Evolutionary conservation across 1,139 yeast genomes (phyloP).

Genomic region (Saccharomyces pastorianus): DNA sequence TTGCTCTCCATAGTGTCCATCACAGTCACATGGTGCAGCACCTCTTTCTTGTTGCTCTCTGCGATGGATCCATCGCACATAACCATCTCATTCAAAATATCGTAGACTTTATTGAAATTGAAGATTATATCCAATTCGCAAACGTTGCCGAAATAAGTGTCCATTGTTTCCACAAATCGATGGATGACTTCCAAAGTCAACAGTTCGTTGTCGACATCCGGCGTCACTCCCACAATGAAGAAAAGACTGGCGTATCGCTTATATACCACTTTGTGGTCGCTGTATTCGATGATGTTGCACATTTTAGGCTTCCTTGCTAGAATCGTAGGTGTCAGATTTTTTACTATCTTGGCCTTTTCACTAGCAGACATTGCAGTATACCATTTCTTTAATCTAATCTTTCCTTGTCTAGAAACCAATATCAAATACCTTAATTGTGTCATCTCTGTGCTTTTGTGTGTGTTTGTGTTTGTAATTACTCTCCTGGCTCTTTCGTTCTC

Average conservation of each 20-base stretch:
- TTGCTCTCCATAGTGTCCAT: slow-evolving; percentile 70
- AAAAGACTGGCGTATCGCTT: slow-evolving; percentile 88
- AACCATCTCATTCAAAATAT: slow-evolving; percentile 79
- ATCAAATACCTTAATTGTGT: slow-evolving; percentile 76
- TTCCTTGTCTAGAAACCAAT: slow-evolving; percentile 87
- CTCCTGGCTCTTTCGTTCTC: too few species aligned
- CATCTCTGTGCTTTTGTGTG: slow-evolving; percentile 13
- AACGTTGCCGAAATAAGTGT: slow-evolving; percentile 91
- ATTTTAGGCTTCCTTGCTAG: slow-evolving; percentile 82
- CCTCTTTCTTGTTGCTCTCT: slow-evolving; percentile 77
- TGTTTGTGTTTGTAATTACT: neutral
- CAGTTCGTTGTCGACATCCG: slow-evolving; percentile 63
- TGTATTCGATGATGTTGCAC: slow-evolving; percentile 92
- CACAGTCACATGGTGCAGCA: slow-evolving; percentile 63
- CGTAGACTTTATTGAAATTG: slow-evolving; percentile 89
- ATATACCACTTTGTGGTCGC: slow-evolving; percentile 80
- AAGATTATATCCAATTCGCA: slow-evolving; percentile 90
- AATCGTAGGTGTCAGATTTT: slow-evolving; percentile 80
- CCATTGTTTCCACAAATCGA: slow-evolving; percentile 94
- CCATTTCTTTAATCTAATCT: slow-evolving; percentile 90
- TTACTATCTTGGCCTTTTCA: slow-evolving; percentile 73
- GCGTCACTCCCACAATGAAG: slow-evolving; percentile 76
- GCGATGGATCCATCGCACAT: slow-evolving; percentile 74
- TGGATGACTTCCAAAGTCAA: slow-evolving; percentile 81
- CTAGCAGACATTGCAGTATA: slow-evolving; percentile 71